These are phyloP conservation scores for Porphyrellus cyaneotinctus DNA, from an alignment of 768 basidiomycete genomes.

Conservation along the genomic window DNA sequence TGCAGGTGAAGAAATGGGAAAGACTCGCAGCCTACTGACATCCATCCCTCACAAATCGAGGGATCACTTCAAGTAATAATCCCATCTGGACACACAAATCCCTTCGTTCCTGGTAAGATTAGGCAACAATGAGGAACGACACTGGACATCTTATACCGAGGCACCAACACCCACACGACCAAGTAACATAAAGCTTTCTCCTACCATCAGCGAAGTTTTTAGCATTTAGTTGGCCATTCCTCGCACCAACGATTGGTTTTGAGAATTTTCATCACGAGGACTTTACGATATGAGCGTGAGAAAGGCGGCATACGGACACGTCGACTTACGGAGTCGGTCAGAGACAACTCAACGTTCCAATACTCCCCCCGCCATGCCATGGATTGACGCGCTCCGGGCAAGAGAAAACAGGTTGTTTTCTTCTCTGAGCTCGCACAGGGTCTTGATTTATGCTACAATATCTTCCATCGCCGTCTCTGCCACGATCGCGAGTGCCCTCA, in stretches of 20 bases:
- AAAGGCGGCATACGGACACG: slow-evolving; percentile 14
- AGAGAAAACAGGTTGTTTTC: slow-evolving; percentile 46
- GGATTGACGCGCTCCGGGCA: slow-evolving; percentile 47
- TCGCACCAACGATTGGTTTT: slow-evolving; percentile 50
- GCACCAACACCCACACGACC: slow-evolving; percentile 63
- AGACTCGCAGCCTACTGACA: slow-evolving; percentile 89
- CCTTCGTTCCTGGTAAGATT: slow-evolving; percentile 80
- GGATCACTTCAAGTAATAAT: slow-evolving; percentile 58
- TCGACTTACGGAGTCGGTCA: not conserved
- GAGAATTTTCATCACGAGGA: slow-evolving; percentile 62
- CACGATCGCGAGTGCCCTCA: slow-evolving; percentile 75
- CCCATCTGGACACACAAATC: slow-evolving; percentile 70
- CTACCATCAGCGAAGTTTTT: slow-evolving; percentile 68
- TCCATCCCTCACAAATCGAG: slow-evolving; percentile 68
- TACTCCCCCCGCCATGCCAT: slow-evolving; percentile 42
- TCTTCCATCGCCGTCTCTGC: slow-evolving; percentile 68
- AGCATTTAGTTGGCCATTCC: slow-evolving; percentile 60
- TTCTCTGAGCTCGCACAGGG: slow-evolving; percentile 55
- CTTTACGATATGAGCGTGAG: too few species aligned
- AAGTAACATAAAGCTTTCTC: not conserved
- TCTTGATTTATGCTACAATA: slow-evolving; percentile 63
- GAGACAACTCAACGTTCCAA: not conserved
- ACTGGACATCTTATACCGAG: too few species aligned
- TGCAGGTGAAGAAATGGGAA: not conserved
- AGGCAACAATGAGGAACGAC: too few species aligned